Evolutionary conservation across 495 filamentous ascomycete genomes (phyloP).

Genomic region (Neurospora sp.): DNA sequence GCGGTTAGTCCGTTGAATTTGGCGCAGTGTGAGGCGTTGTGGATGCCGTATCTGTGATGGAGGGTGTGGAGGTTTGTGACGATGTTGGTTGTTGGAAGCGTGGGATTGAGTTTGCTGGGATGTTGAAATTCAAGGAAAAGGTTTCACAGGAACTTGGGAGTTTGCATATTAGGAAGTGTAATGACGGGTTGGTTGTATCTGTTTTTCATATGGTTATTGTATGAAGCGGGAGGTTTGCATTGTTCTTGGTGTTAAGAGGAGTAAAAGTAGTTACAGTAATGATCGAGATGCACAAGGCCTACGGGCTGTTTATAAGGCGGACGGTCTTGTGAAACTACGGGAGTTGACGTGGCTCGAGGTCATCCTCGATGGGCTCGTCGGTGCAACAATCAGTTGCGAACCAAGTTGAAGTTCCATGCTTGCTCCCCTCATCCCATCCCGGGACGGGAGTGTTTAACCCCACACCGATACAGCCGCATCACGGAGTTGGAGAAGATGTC

Average conservation of each 20-base stretch:
- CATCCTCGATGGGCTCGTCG: neutral
- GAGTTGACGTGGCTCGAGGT: neutral
- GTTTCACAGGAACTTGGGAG: neutral
- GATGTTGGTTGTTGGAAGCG: neutral
- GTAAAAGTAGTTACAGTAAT: neutral
- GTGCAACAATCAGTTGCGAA: neutral
- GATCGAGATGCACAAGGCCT: neutral
- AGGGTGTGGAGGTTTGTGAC: neutral
- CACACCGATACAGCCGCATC: too few relatives aligned
- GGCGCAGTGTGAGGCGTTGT: conserved; percentile 76
- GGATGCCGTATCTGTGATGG: conserved; percentile 86
- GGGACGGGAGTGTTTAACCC: neutral
- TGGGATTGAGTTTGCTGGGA: neutral
- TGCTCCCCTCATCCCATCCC: neutral
- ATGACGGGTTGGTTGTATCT: neutral
- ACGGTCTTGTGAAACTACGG: neutral
- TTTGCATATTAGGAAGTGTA: neutral
- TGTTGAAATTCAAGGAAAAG: neutral
- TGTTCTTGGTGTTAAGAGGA: neutral
- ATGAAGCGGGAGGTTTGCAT: neutral
- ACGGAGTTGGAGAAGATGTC: neutral
- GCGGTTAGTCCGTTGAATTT: conserved; percentile 82
- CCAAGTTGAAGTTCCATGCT: neutral
- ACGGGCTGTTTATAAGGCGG: neutral
- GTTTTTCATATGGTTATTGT: neutral